Evolutionary conservation across 116 monocot genomes (phyloP).

Genomic region (Trichopus zeylanicus): DNA sequence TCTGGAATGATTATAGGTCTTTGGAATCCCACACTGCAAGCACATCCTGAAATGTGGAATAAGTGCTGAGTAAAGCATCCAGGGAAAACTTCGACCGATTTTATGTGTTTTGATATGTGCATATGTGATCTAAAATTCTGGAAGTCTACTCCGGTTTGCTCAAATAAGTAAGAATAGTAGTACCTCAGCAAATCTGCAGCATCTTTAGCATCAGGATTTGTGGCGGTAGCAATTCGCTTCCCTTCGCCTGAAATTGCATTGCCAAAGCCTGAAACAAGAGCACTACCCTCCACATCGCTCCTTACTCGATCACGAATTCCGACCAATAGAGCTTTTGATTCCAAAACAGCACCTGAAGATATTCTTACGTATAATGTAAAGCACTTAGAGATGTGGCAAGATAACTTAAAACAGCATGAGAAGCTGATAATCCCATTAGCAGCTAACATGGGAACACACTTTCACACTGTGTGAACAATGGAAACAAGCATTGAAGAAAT

Average conservation of each 20-base stretch:
- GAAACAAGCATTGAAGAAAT: no score
- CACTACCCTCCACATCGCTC: slow-evolving; percentile 48
- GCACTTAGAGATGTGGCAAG: not conserved
- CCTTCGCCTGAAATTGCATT: slow-evolving; percentile 22
- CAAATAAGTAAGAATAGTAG: slow-evolving; percentile 7
- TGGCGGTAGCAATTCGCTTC: slow-evolving; percentile 46
- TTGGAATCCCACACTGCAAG: slow-evolving; percentile 80
- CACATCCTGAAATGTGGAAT: slow-evolving; percentile 53
- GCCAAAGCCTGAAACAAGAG: slow-evolving; percentile 17
- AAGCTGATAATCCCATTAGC: no score
- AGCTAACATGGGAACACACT: no score
- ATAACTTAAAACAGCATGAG: not conserved
- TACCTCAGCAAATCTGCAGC: slow-evolving; percentile 90
- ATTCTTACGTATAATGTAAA: not conserved
- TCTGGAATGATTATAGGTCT: slow-evolving; percentile 64
- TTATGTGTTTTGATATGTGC: no score
- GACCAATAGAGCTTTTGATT: slow-evolving; percentile 78
- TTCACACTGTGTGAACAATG: no score
- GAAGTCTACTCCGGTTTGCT: no score
- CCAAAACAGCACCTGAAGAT: slow-evolving; percentile 62
- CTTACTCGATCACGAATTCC: slow-evolving; percentile 76
- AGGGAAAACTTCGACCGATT: no score
- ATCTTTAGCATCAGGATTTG: slow-evolving; percentile 80
- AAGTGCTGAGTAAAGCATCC: no score
- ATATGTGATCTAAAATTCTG: no score